Evolutionary conservation across 2,329 filamentous ascomycete species (phyloP).

Genomic region (Beauveria scarabaeidicola): DNA sequence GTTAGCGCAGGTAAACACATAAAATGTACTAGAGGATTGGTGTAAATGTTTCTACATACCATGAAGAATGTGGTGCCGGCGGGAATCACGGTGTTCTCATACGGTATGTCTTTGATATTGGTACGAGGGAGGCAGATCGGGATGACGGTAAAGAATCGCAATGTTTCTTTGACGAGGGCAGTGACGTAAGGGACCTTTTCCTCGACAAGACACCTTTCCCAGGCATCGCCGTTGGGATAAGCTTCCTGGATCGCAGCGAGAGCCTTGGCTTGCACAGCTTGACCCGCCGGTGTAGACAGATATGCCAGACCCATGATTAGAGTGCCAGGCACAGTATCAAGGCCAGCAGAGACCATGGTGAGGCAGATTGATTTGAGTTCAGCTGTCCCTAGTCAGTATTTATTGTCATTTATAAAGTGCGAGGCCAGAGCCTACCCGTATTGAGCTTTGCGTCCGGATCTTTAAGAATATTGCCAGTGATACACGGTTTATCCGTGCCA

Average conservation of each 20-base stretch:
- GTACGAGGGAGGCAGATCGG: conserved; percentile 68
- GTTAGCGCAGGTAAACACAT: not conserved
- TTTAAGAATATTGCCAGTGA: conserved; percentile 46
- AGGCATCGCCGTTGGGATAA: conserved; percentile 68
- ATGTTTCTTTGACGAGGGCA: conserved; percentile 67
- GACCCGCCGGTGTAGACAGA: conserved; percentile 58
- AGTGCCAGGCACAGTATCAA: conserved; percentile 75
- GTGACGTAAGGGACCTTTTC: conserved; percentile 72
- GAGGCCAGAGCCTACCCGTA: conserved; percentile 18
- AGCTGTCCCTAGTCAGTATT: conserved; percentile 32
- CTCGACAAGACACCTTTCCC: conserved; percentile 62
- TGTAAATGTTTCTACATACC: conserved; percentile 28
- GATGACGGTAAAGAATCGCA: conserved; percentile 73
- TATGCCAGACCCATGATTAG: conserved; percentile 73
- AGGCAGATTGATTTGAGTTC: conserved; percentile 75
- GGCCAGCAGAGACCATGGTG: conserved; percentile 72
- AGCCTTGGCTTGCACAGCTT: conserved; percentile 61
- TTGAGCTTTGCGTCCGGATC: conserved; percentile 35
- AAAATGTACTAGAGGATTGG: no score
- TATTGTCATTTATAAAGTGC: not conserved
- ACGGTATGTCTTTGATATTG: conserved; percentile 64
- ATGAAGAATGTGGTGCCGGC: conserved; percentile 74
- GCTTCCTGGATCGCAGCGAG: conserved; percentile 61
- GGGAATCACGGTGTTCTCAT: conserved; percentile 58
- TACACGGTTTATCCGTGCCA: conserved; percentile 33